Percentiles rank a stretch among this genome's conserved stretches.
These are phyloP conservation scores for Thecaphora thlaspeos DNA, from an alignment of 1,284 basidiomycete species.

Conservation along the genomic window DNA sequence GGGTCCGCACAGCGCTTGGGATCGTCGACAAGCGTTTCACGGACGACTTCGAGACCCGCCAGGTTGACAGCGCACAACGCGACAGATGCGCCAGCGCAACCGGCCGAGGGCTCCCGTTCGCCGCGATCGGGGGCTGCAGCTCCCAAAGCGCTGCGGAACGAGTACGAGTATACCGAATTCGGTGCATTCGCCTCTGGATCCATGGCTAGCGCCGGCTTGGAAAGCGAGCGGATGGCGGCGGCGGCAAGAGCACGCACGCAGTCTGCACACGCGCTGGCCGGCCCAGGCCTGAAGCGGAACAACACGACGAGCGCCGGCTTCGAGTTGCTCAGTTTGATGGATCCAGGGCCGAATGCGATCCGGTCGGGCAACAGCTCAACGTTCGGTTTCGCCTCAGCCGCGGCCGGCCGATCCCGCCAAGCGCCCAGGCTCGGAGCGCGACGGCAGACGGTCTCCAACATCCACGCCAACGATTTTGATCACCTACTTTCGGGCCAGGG, in stretches of 20 bases:
- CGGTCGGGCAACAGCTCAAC: neutral
- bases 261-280: neutral
- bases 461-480: constrained; percentile 1
- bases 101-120: neutral
- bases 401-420: constrained; percentile 3
- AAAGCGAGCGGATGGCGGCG: neutral
- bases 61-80: neutral
- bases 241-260: neutral
- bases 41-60: too few species aligned
- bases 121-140: neutral
- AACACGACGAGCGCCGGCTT: neutral
- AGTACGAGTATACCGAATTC: neutral
- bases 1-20: neutral
- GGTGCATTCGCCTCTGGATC: neutral
- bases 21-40: neutral
- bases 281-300: neutral
- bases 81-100: too few species aligned
- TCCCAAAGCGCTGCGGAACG: neutral
- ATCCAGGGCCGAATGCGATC: neutral
- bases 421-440: constrained; percentile 16
- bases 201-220: constrained; percentile 11
- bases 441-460: constrained; percentile 28
- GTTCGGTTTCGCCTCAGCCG: neutral
- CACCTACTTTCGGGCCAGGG: neutral
- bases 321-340: neutral